Conservation (phyloP, 352 stramenopile species). For the Globisporangium camurandrum region DNA sequence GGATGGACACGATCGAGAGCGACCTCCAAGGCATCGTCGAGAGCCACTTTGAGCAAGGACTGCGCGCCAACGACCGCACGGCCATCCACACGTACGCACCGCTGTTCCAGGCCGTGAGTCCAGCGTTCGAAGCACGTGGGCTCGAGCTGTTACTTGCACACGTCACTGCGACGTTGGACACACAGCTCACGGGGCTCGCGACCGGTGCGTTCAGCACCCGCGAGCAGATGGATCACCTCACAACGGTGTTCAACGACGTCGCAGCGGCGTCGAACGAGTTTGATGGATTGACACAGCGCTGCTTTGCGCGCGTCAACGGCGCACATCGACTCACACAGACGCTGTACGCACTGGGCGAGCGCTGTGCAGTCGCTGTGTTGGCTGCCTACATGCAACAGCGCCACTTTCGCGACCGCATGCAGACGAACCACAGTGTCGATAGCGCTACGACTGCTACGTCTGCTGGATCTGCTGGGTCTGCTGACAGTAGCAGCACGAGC, state of each 20-base stretch:
- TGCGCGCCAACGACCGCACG: slow-evolving; percentile 30
- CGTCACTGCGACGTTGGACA: slow-evolving; percentile 27
- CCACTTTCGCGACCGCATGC: slow-evolving; percentile 62
- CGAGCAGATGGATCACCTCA: slow-evolving; percentile 68
- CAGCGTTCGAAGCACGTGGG: slow-evolving; percentile 61
- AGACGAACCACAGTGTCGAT: slow-evolving; percentile 12
- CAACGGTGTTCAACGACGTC: slow-evolving; percentile 67
- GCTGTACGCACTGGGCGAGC: slow-evolving; percentile 60
- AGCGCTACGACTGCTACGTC: slow-evolving; percentile 1
- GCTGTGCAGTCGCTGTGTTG: slow-evolving; percentile 44
- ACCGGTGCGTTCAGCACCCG: slow-evolving; percentile 58
- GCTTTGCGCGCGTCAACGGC: slow-evolving; percentile 47
- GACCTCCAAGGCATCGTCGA: slow-evolving; percentile 78
- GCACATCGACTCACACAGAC: slow-evolving; percentile 37
- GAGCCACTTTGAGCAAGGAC: slow-evolving; percentile 46
- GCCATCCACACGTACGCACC: slow-evolving; percentile 61
- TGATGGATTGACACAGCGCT: slow-evolving; percentile 36
- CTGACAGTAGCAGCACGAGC: slow-evolving; percentile 7
- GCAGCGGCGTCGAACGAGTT: slow-evolving; percentile 61
- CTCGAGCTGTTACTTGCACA: slow-evolving; percentile 46
- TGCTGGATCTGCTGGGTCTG: too few species aligned
- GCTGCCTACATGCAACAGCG: slow-evolving; percentile 68
- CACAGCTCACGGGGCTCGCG: slow-evolving; percentile 23
- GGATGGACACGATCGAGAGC: slow-evolving; percentile 78
- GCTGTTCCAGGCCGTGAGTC: slow-evolving; percentile 66